These are phyloP conservation scores for Boletus bicolor DNA, from an alignment of 768 basidiomycete species.

Conservation along the genomic window DNA sequence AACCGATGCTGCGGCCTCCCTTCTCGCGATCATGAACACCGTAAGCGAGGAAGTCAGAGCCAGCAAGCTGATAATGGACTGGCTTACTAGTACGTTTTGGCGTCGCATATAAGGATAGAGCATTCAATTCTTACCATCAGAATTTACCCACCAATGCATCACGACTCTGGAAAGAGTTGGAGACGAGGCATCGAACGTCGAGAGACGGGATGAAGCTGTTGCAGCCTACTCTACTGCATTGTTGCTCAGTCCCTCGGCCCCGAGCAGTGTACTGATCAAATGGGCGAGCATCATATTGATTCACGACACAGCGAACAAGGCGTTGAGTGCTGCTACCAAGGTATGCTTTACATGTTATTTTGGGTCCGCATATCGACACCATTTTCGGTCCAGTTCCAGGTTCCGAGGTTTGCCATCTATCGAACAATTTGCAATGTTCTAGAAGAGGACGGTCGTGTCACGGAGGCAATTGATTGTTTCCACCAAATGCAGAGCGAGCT, in stretches of 20 bases:
- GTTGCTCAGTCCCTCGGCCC: not conserved
- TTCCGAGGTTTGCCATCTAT: not conserved
- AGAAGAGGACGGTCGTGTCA: not conserved
- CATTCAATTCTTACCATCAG: not conserved
- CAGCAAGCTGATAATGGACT: not conserved
- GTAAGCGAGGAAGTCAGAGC: not conserved
- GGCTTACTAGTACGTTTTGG: conserved; percentile 3
- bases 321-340: not conserved
- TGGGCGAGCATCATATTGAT: not conserved
- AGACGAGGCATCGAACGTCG: not conserved
- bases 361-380: not conserved
- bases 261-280: not conserved
- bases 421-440: conserved; percentile 1
- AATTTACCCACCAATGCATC: not conserved
- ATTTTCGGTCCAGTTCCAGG: not conserved
- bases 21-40: not conserved
- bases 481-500: not conserved
- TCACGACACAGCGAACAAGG: not conserved
- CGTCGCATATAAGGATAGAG: fast-evolving
- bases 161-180: not conserved
- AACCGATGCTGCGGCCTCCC: not conserved
- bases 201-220: not conserved
- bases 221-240: not conserved
- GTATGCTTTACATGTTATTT: not conserved
- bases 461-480: not conserved